Evolutionary conservation across 2,329 filamentous ascomycete genomes (phyloP).

Genomic region (Graphilbum fragrans): DNA sequence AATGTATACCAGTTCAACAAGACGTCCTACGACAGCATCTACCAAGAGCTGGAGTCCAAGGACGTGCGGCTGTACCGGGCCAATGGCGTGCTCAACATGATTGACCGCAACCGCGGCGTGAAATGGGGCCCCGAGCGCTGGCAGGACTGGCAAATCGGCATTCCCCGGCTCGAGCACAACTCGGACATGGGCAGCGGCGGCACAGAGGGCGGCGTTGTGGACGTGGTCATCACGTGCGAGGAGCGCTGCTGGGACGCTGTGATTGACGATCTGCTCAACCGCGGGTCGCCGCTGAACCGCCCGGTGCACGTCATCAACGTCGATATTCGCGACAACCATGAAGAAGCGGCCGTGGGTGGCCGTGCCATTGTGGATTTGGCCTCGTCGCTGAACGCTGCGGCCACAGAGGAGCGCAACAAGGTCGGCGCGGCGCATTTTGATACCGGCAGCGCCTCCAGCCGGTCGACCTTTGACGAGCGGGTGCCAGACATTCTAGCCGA

Average conservation of each 20-base stretch:
- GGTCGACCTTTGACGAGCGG: slow-evolving; percentile 76
- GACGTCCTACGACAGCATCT: slow-evolving; percentile 90
- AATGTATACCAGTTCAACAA: slow-evolving; percentile 98
- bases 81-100: slow-evolving; percentile 92
- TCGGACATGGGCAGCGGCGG: slow-evolving; percentile 68
- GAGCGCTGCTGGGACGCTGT: slow-evolving; percentile 98
- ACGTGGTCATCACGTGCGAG: slow-evolving; percentile 94
- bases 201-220: slow-evolving; percentile 79
- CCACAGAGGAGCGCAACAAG: slow-evolving; percentile 60
- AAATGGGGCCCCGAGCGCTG: slow-evolving; percentile 96
- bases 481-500: slow-evolving; percentile 84
- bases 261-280: slow-evolving; percentile 78
- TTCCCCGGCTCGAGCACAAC: slow-evolving; percentile 66
- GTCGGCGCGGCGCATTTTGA: slow-evolving; percentile 57
- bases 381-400: slow-evolving; percentile 68
- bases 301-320: slow-evolving; percentile 98
- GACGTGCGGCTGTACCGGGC: slow-evolving; percentile 78
- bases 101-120: slow-evolving; percentile 78
- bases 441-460: slow-evolving; percentile 50
- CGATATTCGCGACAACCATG: slow-evolving; percentile 96
- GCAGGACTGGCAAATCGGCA: slow-evolving; percentile 91
- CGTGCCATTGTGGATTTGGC: slow-evolving; percentile 87
- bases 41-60: slow-evolving; percentile 76
- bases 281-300: slow-evolving; percentile 76
- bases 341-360: slow-evolving; percentile 85